phyloP scores from a whole-genome alignment of 108 stramenopile genomes.

The Cyclostephanos tholiformis region DNA sequence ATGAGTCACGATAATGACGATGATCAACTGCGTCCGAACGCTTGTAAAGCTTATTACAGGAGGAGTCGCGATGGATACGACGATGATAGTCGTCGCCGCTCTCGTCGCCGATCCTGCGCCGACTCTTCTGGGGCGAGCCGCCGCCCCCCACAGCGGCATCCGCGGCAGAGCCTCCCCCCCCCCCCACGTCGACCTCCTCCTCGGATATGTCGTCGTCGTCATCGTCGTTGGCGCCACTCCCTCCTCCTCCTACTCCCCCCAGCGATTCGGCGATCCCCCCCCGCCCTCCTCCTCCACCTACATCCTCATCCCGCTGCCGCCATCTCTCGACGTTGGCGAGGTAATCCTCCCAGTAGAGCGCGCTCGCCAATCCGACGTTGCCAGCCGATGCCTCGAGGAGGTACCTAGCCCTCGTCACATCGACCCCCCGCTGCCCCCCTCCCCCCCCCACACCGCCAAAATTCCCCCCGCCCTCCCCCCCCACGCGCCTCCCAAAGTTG shows the following conservation, averaged over 20 bases:
- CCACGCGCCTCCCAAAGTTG: constrained; percentile 21
- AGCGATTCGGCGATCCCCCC: constrained; percentile 11
- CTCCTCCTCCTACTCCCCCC: not conserved
- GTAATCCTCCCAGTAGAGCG: constrained; percentile 83
- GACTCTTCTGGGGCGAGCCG: constrained; percentile 9
- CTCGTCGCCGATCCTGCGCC: not conserved
- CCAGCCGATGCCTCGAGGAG: constrained; percentile 71
- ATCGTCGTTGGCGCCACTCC: too few species aligned
- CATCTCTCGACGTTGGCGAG: constrained; percentile 30
- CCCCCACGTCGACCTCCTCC: not conserved
- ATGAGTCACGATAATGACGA: too few species aligned
- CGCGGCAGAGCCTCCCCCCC: not conserved
- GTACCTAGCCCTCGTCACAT: constrained; percentile 46
- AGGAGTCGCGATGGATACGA: too few species aligned
- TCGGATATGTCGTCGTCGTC: not conserved
- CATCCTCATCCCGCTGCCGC: not conserved
- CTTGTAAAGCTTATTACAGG: not conserved
- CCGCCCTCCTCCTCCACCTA: too few species aligned
- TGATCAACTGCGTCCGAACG: not conserved
- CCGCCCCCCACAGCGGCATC: not conserved
- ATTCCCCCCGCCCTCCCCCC: not conserved
- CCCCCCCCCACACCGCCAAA: too few species aligned
- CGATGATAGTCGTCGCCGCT: not conserved
- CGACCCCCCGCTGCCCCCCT: constrained; percentile 18
- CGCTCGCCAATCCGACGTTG: constrained; percentile 65